Percentiles rank a stretch among this genome's conserved stretches.
phyloP scores from a whole-genome alignment of 345 rosid genomes.

The Barbarea vulgaris region DNA sequence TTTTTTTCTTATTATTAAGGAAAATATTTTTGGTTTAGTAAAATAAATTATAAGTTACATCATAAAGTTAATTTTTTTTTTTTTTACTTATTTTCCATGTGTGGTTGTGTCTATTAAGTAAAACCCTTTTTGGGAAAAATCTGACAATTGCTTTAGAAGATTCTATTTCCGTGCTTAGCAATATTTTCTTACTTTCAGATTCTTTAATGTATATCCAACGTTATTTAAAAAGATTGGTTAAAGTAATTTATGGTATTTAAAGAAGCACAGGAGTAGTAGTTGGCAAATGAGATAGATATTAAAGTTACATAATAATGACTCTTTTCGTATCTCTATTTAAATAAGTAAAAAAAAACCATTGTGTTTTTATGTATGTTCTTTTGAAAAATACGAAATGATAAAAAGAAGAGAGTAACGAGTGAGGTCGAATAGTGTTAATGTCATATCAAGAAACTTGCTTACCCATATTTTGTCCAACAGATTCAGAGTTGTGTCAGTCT shows the following conservation, averaged over 20 bases:
- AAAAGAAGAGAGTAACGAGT: conserved; percentile 7
- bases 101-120: conserved; percentile 18
- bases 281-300: conserved; percentile 32
- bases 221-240: background rate
- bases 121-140: conserved; percentile 17
- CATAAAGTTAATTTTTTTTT: background rate
- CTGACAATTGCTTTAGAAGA: conserved; percentile 42
- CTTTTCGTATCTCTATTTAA: conserved; percentile 13
- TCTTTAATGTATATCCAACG: background rate
- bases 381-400: background rate
- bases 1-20: background rate
- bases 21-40: background rate
- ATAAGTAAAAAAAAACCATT: background rate
- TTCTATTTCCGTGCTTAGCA: conserved; percentile 35
- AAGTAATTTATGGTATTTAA: conserved; percentile 16
- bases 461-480: conserved; percentile 36
- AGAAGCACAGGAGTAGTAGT: conserved; percentile 27
- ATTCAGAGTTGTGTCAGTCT: conserved; percentile 40
- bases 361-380: background rate
- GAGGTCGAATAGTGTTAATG: conserved; percentile 36
- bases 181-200: background rate
- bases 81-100: background rate
- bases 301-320: conserved; percentile 28
- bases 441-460: conserved; percentile 38
- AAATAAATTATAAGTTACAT: background rate